Conservation (phyloP, 352 stramenopile species). For the Phytophthora meadii region DNA sequence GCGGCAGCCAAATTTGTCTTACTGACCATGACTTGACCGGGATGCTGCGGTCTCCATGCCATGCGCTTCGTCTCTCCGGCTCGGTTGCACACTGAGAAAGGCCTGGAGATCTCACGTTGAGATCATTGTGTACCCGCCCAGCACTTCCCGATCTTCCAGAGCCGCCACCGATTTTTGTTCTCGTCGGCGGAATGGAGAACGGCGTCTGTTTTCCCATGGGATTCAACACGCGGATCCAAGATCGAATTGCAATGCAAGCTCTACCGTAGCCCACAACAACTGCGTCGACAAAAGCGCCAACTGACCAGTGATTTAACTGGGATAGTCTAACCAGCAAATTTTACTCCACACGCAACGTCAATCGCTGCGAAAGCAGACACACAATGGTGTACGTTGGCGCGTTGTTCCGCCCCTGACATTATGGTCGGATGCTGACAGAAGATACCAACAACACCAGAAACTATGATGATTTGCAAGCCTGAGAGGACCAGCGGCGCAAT, state of each 20-base stretch:
- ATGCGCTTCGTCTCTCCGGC: neutral
- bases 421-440: neutral
- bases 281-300: neutral
- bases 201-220: constrained; percentile 28
- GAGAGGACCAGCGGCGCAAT: neutral
- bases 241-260: neutral
- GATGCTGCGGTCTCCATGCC: constrained; percentile 10
- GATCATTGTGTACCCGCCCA: too few species aligned
- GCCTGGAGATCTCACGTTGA: too few species aligned
- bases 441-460: neutral
- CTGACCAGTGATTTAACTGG: neutral
- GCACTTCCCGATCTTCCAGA: neutral
- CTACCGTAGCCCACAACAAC: too few species aligned
- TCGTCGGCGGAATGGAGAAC: constrained; percentile 22
- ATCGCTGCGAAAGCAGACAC: too few species aligned
- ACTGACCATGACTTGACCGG: constrained; percentile 7
- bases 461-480: too few species aligned
- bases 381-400: neutral
- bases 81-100: constrained; percentile 5
- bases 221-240: constrained; percentile 9
- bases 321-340: neutral
- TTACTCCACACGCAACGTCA: neutral
- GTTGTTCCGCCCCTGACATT: neutral
- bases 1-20: neutral
- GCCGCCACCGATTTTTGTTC: constrained; percentile 13